These are phyloP conservation scores for Penicillium dipodomyicola DNA, from an alignment of 495 filamentous ascomycete genomes.

Conservation along the genomic window DNA sequence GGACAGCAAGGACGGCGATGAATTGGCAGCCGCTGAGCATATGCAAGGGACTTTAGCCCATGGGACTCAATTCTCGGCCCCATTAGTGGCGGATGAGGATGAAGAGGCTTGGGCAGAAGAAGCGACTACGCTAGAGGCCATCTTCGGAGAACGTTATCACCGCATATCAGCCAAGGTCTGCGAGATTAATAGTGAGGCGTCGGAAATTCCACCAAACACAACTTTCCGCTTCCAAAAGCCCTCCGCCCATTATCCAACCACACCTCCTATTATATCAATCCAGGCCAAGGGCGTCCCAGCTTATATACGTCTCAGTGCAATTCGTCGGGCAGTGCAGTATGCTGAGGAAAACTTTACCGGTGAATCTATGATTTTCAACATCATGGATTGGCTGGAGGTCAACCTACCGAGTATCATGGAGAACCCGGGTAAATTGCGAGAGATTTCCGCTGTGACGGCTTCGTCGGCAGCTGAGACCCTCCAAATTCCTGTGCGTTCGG, in stretches of 20 bases:
- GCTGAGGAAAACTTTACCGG: slow-evolving; percentile 67
- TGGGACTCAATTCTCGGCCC: slow-evolving; percentile 22
- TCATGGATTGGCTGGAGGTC: slow-evolving; percentile 85
- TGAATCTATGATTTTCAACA: slow-evolving; percentile 83
- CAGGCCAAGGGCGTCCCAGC: slow-evolving; percentile 68
- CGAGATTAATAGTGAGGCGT: slow-evolving; percentile 56
- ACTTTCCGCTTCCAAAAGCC: slow-evolving; percentile 53
- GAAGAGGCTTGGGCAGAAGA: slow-evolving; percentile 77
- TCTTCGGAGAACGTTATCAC: slow-evolving; percentile 67
- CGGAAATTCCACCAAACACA: slow-evolving; percentile 33
- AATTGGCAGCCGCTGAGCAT: slow-evolving; percentile 72
- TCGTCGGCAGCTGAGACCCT: slow-evolving; percentile 27
- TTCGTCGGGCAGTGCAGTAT: slow-evolving; percentile 70
- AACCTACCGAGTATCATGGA: slow-evolving; percentile 74
- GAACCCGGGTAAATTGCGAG: slow-evolving; percentile 75
- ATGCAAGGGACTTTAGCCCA: slow-evolving; percentile 67
- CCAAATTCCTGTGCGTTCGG: slow-evolving; percentile 48
- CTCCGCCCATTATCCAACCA: slow-evolving; percentile 63
- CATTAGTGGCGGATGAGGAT: slow-evolving; percentile 24
- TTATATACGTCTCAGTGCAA: slow-evolving; percentile 87
- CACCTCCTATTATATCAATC: slow-evolving; percentile 71
- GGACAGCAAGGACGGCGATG: slow-evolving; percentile 65
- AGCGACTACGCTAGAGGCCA: slow-evolving; percentile 71
- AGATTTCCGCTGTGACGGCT: slow-evolving; percentile 66
- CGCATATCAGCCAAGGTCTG: slow-evolving; percentile 57